Base-by-base conservation (phyloP, 345 rosid species). In the Psidium friedrichsthalianum region DNA sequence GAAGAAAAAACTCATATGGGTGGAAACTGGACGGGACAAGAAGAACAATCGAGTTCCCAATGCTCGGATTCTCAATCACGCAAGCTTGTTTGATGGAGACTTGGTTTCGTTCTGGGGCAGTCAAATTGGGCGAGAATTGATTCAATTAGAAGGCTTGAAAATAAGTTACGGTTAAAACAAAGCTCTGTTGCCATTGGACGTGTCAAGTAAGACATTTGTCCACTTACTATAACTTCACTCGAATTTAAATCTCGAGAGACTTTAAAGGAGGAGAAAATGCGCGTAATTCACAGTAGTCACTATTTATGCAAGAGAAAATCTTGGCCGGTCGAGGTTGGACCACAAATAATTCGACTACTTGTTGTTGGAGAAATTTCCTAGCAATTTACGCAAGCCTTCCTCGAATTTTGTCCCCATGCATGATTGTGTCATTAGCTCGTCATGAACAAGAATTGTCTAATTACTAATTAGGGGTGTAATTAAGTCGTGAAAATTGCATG, bases 251-350 rank as follows among this genome's bases (percentile, higher is more conserved):
- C 6, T 64, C 40, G 0, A 27, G 74, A 32, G 36, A 59, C 15
- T n/a, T 59, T n/a, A 36, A 55, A 29, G 11, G 74, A 61, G 20
- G 21, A 61, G 74, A 69, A 64, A 64, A 64, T 29, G 36, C 3
- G 21, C 2, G 42, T 32, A 42, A 16, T 69, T 20, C 13, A 0
- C 2, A 16, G 6, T 2, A 1, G 24, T 18, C 4, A 13, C 25
- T 18, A 10, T 36, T 18, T 20, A 36, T 9, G 22, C 52, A 29
- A 36, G 29, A 64, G 8, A 7, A 55, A 20, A 6, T 2, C 32
- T 18, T 2, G 2, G 4, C 20, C 6, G 6, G 40, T 69, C 21
- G 24, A 18, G 13, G 6, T 32, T 0, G 6, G 42, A 61, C 1
- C 74, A 16, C 74, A 32, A 32, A 18, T 69, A 36, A 69, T 69